Evolutionary conservation across 2,329 filamentous ascomycete species (phyloP), one percentile per base, ranked within the genome.

Genomic region (Esteya vermicola): DNA sequence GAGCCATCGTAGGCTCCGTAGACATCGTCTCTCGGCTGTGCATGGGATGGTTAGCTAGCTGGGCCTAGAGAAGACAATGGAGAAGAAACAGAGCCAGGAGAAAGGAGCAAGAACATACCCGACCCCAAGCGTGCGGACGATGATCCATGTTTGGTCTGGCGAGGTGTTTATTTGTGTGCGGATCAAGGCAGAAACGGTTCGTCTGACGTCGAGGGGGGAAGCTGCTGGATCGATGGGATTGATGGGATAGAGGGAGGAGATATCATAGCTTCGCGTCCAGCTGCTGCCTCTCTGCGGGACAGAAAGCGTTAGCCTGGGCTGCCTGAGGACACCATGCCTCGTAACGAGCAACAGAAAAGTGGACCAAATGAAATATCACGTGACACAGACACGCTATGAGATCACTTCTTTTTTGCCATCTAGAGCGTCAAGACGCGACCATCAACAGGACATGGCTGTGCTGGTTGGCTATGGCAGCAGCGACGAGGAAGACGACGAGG

Each of bases 1-100:
- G 86, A 84, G 56, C 71, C 67, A 64, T 96, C 85, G 64, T 98
- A 98, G 54, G 81, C 70, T 53, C 91, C 91, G 65, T 96, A 98
- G 56, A 96, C 72, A 62, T 98, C 91, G 64, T 98, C 85, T 72
- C 91, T 81, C 57, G 91, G 91, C 91, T 98, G 54, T 46, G n/a
- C n/a, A n/a, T n/a, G n/a, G n/a, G n/a, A n/a, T n/a, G n/a, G n/a
- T n/a, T n/a, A n/a, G n/a, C n/a, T n/a, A n/a, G n/a, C n/a, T n/a
- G n/a, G n/a, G n/a, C n/a, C n/a, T n/a, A n/a, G n/a, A n/a, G n/a
- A n/a, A n/a, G n/a, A n/a, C n/a, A n/a, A n/a, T n/a, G n/a, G n/a
- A n/a, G n/a, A n/a, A n/a, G n/a, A n/a, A n/a, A n/a, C n/a, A n/a
- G n/a, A n/a, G n/a, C n/a, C n/a, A n/a, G n/a, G n/a, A n/a, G n/a